Conservation (phyloP, 2,329 filamentous ascomycete genomes). For the Aspergillus pseudotamarii region DNA sequence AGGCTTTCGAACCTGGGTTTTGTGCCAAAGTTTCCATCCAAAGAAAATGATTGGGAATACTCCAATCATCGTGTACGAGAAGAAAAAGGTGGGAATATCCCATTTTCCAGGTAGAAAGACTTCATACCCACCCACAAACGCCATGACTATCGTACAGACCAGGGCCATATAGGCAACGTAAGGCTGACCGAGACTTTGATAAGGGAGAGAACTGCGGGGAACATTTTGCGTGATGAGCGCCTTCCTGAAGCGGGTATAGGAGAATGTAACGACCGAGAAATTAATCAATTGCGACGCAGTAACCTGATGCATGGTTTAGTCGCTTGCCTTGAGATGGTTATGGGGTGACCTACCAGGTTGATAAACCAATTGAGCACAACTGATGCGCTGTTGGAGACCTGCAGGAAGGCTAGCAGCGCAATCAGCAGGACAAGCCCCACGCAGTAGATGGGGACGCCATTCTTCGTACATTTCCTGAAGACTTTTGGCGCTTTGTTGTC, state of each 20-base stretch:
- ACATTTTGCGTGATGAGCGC: constrained; percentile 71
- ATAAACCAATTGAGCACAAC: constrained; percentile 75
- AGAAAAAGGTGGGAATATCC: constrained; percentile 71
- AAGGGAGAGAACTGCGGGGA: constrained; percentile 68
- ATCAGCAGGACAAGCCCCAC: constrained; percentile 68
- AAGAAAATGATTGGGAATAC: constrained; percentile 70
- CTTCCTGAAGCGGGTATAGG: constrained; percentile 72
- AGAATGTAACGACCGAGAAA: constrained; percentile 69
- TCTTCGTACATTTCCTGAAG: constrained; percentile 62
- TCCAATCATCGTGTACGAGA: constrained; percentile 75
- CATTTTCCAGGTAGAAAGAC: constrained; percentile 73
- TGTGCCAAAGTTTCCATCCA: constrained; percentile 71
- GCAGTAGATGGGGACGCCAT: constrained; percentile 74
- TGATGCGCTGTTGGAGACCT: constrained; percentile 66
- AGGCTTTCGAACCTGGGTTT: constrained; percentile 60
- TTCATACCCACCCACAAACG: constrained; percentile 73
- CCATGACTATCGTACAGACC: constrained; percentile 67
- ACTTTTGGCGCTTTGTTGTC: constrained; percentile 72
- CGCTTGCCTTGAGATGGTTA: background rate
- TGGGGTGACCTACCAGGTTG: constrained; percentile 52
- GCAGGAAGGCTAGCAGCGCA: constrained; percentile 71
- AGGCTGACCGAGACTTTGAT: constrained; percentile 70
- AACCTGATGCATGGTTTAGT: constrained; percentile 42
- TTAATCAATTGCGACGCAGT: constrained; percentile 77
- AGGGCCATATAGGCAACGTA: constrained; percentile 71